Conservation (phyloP, 805 yeast species). For the Komagataella ulmi region DNA sequence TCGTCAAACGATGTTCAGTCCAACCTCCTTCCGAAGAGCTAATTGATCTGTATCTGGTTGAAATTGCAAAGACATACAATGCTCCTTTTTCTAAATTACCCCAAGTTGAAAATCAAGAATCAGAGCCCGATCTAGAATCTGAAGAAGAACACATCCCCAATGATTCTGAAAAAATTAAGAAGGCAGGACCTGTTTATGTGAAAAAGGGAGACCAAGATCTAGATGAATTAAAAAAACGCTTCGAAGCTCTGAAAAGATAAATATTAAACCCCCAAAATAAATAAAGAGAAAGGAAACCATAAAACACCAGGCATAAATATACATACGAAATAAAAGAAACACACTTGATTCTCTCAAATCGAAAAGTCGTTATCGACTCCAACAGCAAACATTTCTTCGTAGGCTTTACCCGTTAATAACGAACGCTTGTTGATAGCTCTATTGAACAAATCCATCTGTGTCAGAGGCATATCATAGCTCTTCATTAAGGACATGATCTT, state of each 20-base stretch:
- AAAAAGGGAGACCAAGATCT: slow-evolving; percentile 30
- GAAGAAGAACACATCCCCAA: slow-evolving; percentile 8
- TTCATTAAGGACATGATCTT: background rate
- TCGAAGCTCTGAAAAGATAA: slow-evolving; percentile 56
- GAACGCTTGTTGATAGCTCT: slow-evolving; percentile 18
- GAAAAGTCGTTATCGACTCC: slow-evolving; percentile 2
- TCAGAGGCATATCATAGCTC: background rate
- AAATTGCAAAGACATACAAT: slow-evolving; percentile 68
- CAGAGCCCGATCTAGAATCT: slow-evolving; percentile 12
- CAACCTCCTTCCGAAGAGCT: slow-evolving; percentile 55
- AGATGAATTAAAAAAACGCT: slow-evolving; percentile 55
- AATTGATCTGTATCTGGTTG: slow-evolving; percentile 59
- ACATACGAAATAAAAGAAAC: background rate
- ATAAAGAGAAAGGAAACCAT: slow-evolving; percentile 1
- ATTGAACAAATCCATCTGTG: slow-evolving; percentile 4
- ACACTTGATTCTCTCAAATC: background rate
- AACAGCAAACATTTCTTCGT: slow-evolving; percentile 16
- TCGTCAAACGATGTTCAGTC: slow-evolving; percentile 46
- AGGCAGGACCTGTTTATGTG: slow-evolving; percentile 6
- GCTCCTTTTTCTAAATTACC: slow-evolving; percentile 44
- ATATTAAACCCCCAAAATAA: background rate
- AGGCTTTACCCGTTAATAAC: slow-evolving; percentile 15
- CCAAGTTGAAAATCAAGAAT: slow-evolving; percentile 11
- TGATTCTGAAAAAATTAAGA: slow-evolving; percentile 10
- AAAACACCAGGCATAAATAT: background rate